phyloP scores from a whole-genome alignment of 768 basidiomycete species.

The Tephrocybe sp. region DNA sequence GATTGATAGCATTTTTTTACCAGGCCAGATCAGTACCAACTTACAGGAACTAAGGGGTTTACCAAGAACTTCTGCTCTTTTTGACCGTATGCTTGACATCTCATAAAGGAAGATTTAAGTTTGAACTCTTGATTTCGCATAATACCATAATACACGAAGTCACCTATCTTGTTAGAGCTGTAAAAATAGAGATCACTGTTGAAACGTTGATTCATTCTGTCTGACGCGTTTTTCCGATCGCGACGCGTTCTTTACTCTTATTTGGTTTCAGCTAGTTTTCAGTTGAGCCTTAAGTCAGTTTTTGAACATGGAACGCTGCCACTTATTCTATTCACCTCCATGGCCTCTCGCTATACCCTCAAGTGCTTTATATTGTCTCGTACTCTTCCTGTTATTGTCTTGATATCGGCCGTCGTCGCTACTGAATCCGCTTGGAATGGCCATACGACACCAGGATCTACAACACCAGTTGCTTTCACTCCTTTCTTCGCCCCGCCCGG shows the following conservation, averaged over 20 bases:
- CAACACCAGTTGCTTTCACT: conserved; percentile 45
- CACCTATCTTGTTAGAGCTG: too few relatives aligned
- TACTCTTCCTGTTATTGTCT: conserved; percentile 14
- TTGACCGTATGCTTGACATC: too few relatives aligned
- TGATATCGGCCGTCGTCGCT: conserved; percentile 14
- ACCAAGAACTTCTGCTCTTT: too few relatives aligned
- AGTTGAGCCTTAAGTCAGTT: not conserved
- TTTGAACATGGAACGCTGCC: not conserved
- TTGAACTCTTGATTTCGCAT: too few relatives aligned
- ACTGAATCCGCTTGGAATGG: conserved; percentile 71
- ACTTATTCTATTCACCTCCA: not conserved
- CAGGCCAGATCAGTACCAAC: too few relatives aligned
- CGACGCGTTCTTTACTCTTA: not conserved
- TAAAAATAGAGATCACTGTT: too few relatives aligned
- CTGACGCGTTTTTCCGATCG: too few relatives aligned
- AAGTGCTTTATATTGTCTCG: conserved; percentile 7
- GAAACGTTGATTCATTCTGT: too few relatives aligned
- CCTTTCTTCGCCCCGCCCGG: conserved; percentile 78
- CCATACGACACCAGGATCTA: conserved; percentile 49
- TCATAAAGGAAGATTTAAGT: too few relatives aligned
- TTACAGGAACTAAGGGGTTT: too few relatives aligned
- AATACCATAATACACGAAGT: too few relatives aligned
- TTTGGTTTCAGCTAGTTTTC: not conserved
- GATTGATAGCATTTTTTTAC: too few relatives aligned
- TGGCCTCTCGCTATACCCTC: conserved; percentile 9